phyloP scores from a whole-genome alignment of 768 basidiomycete genomes.

The Pisolithus tinctorius region DNA sequence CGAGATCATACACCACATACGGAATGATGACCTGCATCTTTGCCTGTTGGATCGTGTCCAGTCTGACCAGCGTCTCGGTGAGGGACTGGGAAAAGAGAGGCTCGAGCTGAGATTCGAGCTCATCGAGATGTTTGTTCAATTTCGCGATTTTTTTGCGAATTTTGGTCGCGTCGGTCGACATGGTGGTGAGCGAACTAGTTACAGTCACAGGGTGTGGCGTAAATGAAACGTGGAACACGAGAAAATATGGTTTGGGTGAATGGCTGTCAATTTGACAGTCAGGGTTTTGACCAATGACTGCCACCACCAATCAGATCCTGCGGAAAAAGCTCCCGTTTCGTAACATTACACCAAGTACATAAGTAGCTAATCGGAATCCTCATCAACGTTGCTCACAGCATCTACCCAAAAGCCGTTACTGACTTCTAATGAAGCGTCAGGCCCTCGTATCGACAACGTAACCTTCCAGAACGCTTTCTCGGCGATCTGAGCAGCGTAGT shows the following conservation, averaged over 20 bases:
- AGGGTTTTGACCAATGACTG: neutral
- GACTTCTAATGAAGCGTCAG: neutral
- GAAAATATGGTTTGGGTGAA: too few species aligned
- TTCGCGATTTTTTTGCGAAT: conserved; percentile 37
- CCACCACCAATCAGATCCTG: neutral
- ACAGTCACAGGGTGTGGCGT: too few species aligned
- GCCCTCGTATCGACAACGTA: neutral
- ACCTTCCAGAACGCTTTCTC: conserved; percentile 50
- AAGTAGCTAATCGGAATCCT: neutral
- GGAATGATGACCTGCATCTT: conserved; percentile 74
- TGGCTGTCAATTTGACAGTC: too few species aligned
- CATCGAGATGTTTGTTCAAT: conserved; percentile 55
- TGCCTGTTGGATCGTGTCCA: conserved; percentile 74
- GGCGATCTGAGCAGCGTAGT: conserved; percentile 50
- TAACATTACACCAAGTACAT: neutral
- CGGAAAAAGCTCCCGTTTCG: neutral
- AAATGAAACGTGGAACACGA: too few species aligned
- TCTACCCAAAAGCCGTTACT: conserved; percentile 8
- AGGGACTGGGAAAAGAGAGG: conserved; percentile 64
- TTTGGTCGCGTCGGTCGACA: conserved; percentile 32
- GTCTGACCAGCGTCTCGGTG: conserved; percentile 53
- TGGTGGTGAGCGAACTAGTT: conserved; percentile 6
- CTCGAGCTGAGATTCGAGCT: conserved; percentile 59
- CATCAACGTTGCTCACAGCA: neutral
- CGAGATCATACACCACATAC: conserved; percentile 78